Conservation (phyloP, 768 basidiomycete species). For the Tubosaeta brunneosetosa region DNA sequence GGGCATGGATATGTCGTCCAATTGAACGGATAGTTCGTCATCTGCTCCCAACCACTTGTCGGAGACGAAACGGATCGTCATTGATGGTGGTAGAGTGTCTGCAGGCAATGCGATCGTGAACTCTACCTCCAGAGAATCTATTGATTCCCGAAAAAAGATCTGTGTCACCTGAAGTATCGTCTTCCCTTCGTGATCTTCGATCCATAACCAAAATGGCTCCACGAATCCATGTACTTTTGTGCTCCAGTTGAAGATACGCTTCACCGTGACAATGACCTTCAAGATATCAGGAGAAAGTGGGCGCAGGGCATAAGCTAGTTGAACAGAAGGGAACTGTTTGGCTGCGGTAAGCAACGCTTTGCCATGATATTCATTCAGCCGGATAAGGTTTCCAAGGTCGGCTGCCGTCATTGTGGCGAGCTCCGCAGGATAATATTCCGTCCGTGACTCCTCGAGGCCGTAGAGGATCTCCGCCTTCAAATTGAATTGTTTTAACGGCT, state of each 20-base stretch:
- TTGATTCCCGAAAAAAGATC: constrained; percentile 65
- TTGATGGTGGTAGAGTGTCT: constrained; percentile 51
- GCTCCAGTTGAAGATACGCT: constrained; percentile 77
- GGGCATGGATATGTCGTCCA: constrained; percentile 79
- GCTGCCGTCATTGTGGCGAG: constrained; percentile 61
- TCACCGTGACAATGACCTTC: constrained; percentile 61
- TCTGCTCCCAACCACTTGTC: constrained; percentile 95
- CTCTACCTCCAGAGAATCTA: constrained; percentile 54
- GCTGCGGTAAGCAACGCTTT: constrained; percentile 73
- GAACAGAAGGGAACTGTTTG: constrained; percentile 74
- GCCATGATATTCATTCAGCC: constrained; percentile 84
- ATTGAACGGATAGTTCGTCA: constrained; percentile 56
- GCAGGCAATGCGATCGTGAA: constrained; percentile 76
- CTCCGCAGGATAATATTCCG: constrained; percentile 72
- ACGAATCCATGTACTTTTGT: constrained; percentile 62
- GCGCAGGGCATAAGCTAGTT: constrained; percentile 62
- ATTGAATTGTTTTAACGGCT: constrained; percentile 79
- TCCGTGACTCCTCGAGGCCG: constrained; percentile 74
- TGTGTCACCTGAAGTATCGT: constrained; percentile 78
- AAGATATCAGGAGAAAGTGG: constrained; percentile 85
- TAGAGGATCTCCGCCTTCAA: constrained; percentile 76
- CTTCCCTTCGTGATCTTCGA: constrained; percentile 81
- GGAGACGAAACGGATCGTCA: constrained; percentile 77
- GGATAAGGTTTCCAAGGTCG: constrained; percentile 74
- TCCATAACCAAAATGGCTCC: constrained; percentile 95